Evolutionary conservation across 2,329 filamentous ascomycete genomes (phyloP).

Genomic region (Cadophora sp.): DNA sequence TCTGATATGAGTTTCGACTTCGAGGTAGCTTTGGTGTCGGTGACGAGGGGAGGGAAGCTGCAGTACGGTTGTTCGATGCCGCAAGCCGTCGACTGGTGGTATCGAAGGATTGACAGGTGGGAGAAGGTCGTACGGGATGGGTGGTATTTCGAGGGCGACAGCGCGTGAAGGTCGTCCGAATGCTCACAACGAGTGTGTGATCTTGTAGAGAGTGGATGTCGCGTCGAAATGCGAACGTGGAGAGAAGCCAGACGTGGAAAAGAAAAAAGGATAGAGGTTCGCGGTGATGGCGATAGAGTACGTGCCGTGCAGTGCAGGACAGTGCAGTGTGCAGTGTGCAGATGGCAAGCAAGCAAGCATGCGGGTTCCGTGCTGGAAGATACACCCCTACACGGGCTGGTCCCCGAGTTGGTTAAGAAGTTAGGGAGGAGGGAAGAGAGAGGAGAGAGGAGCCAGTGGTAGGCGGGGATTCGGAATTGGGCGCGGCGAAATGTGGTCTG

Average conservation of each 20-base stretch:
- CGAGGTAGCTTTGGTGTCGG: conserved; percentile 1
- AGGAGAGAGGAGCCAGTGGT: not conserved
- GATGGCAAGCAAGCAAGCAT: conserved; percentile 10
- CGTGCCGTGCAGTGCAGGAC: not conserved
- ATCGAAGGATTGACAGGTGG: conserved; percentile 20
- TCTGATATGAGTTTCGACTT: conserved; percentile 9
- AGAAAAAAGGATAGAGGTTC: conserved; percentile 17
- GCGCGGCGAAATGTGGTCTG: not conserved
- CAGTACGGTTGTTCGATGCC: conserved; percentile 19
- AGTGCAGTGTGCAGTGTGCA: conserved; percentile 6
- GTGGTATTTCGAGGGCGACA: conserved; percentile 8
- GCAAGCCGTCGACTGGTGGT: conserved; percentile 16
- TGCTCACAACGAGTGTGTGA: not conserved
- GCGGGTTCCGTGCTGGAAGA: conserved; percentile 14
- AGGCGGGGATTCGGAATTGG: conserved; percentile 4
- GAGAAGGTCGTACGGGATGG: conserved; percentile 14
- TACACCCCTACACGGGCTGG: conserved; percentile 14
- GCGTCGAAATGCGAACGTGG: conserved; percentile 13
- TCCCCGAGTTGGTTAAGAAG: conserved; percentile 10
- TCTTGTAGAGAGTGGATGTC: conserved; percentile 16
- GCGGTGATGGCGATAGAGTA: conserved; percentile 8
- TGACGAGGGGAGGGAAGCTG: conserved; percentile 19
- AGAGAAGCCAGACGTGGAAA: conserved; percentile 7
- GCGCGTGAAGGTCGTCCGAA: conserved; percentile 4
- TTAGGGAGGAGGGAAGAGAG: not conserved